These are phyloP conservation scores for Ganoderma lucidum DNA, from an alignment of 1,284 basidiomycete genomes.

Conservation along the genomic window DNA sequence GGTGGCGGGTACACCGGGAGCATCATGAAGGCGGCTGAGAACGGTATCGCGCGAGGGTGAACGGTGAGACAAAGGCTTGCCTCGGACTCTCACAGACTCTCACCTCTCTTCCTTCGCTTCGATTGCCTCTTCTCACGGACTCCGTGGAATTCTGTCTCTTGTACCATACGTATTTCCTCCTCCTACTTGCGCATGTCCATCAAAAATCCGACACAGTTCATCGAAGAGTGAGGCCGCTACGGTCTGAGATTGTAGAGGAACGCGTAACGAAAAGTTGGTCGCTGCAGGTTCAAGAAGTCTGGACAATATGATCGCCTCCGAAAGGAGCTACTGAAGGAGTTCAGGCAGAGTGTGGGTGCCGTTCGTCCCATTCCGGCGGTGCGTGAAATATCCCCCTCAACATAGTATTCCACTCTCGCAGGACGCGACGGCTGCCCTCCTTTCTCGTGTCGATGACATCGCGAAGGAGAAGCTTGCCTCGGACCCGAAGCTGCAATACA, in stretches of 20 bases:
- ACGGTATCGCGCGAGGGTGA: conserved; percentile 15
- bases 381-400: conserved; percentile 24
- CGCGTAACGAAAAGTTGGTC: not conserved
- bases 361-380: conserved; percentile 18
- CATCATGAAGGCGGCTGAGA: conserved; percentile 28
- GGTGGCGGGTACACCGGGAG: conserved; percentile 14
- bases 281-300: conserved; percentile 75
- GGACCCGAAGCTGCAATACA: conserved; percentile 62
- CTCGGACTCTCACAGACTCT: conserved; percentile 31
- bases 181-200: conserved; percentile 45
- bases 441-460: conserved; percentile 66
- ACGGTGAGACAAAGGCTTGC: conserved; percentile 24
- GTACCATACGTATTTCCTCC: conserved; percentile 7
- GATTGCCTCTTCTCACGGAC: conserved; percentile 7
- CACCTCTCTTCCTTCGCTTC: conserved; percentile 17
- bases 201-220: conserved; percentile 62
- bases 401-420: conserved; percentile 36
- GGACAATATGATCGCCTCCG: conserved; percentile 81
- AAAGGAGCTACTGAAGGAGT: conserved; percentile 68
- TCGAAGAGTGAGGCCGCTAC: conserved; percentile 58
- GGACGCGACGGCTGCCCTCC: conserved; percentile 60
- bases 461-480: conserved; percentile 61
- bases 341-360: conserved; percentile 66
- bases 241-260: not conserved
- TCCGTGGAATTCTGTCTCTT: conserved; percentile 1